Base-by-base conservation (phyloP, 805 yeast species). In the Saccharomyces eubayanus region DNA sequence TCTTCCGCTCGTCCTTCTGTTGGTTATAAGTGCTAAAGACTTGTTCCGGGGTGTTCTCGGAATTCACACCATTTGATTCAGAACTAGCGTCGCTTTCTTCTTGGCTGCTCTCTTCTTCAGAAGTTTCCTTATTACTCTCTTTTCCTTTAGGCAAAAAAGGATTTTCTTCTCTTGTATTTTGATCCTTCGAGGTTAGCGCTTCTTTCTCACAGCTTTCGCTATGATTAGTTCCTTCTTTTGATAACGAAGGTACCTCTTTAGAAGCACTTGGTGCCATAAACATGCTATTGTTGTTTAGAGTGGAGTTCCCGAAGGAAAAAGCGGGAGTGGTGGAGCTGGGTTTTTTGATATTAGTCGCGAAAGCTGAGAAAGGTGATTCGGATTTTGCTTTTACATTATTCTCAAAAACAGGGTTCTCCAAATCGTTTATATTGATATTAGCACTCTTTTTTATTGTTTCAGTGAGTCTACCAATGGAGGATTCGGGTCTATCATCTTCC, bases 391-490 rank as follows among this genome's bases (percentile, higher is more conserved):
- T 36, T 3, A 36, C 27, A 6, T 50, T 48, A 11, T 46, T 11
- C 9, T 36, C 55, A 11, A 14, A 43, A 11, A 48, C 14, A 31
- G 59, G 43, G 2, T 50, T 46, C 28, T 57, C 48, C 1, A 57
- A 24, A 29, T 54, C 51, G 6, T 55, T 51, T 2, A 58, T 41
- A 6, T 61, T 47, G 2, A 62, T 47, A 41, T 63, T 66, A 0
- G 70, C 70, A 11, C 55, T 59, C 48, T 64, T 59, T 53, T 67
- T 67, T 28, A 66, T 62, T 28, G 63, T 55, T 46, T 65, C 68
- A 9, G 69, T 53, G 10, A 66, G 47, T 0, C 62, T 56, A 8
- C 65, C 58, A 16, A 65, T 56, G 8, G 67, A 53, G 11, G 57
- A 48, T 6, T 46, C 50, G 10, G 43, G 27, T 12, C 28, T 45